These are phyloP conservation scores for Simplicillium sp. DNA, from an alignment of 2,329 filamentous ascomycete genomes.

Conservation along the genomic window DNA sequence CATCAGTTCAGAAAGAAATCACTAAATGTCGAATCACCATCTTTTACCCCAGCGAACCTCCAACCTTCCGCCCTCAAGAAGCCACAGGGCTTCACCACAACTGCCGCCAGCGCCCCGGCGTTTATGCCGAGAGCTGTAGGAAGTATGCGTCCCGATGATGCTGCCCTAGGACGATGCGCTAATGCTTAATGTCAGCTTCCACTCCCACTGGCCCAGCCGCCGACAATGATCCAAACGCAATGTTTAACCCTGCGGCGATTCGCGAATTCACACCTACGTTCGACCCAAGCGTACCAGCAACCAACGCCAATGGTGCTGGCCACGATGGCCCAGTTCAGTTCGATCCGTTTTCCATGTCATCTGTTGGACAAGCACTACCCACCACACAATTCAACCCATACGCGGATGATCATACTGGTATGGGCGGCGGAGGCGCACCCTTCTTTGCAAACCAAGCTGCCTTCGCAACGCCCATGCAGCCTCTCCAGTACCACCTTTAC, in stretches of 20 bases:
- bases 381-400: slow-evolving; percentile 63
- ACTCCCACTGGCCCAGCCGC: slow-evolving; percentile 17
- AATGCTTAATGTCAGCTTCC: slow-evolving; percentile 15
- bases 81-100: slow-evolving; percentile 67
- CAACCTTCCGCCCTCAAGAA: slow-evolving; percentile 48
- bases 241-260: slow-evolving; percentile 48
- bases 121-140: slow-evolving; percentile 64
- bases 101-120: slow-evolving; percentile 79
- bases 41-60: slow-evolving; percentile 67
- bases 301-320: slow-evolving; percentile 34
- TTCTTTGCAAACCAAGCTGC: slow-evolving; percentile 56
- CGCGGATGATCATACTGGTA: slow-evolving; percentile 55
- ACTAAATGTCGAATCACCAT: slow-evolving; percentile 91
- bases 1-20: slow-evolving; percentile 52
- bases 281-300: slow-evolving; percentile 28
- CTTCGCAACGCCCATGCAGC: slow-evolving; percentile 47
- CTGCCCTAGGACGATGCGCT: not conserved
- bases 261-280: slow-evolving; percentile 53
- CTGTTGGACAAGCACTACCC: slow-evolving; percentile 41
- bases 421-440: slow-evolving; percentile 46
- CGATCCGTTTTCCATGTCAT: slow-evolving; percentile 56
- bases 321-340: slow-evolving; percentile 35
- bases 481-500: slow-evolving; percentile 87
- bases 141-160: slow-evolving; percentile 18
- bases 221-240: slow-evolving; percentile 27